A percentile compares a stretch with the other conserved stretches of the same genome.
phyloP scores from a whole-genome alignment of 1,284 basidiomycete genomes.

The Caloboletus inedulis region DNA sequence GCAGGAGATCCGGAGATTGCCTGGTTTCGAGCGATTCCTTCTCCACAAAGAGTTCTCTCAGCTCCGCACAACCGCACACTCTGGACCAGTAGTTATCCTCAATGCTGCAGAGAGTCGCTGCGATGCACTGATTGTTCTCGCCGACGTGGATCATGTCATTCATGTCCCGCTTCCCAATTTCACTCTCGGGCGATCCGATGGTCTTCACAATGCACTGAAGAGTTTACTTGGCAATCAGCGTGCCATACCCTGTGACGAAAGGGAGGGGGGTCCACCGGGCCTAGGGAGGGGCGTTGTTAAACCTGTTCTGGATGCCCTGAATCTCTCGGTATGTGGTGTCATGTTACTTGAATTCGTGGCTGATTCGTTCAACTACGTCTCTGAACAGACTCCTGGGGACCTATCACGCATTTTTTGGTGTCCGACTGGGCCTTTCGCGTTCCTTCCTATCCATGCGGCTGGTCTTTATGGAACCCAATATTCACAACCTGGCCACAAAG shows the following conservation, averaged over 20 bases:
- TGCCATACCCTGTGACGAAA: background rate
- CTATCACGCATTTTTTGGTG: background rate
- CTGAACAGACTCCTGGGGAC: background rate
- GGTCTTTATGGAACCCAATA: background rate
- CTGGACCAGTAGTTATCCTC: slow-evolving; percentile 10
- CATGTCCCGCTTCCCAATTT: background rate
- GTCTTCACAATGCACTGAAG: background rate
- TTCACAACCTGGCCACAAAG: background rate
- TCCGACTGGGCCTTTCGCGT: background rate
- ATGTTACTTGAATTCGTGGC: background rate
- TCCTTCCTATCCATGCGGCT: too few species aligned
- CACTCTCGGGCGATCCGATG: background rate
- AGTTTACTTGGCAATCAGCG: background rate
- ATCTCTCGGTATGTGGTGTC: background rate
- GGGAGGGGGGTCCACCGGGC: background rate
- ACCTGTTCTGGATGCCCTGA: background rate
- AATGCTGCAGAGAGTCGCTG: slow-evolving; percentile 7
- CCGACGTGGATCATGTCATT: background rate
- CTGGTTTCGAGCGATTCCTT: slow-evolving; percentile 12
- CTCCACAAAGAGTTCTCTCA: slow-evolving; percentile 2
- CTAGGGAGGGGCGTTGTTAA: too few species aligned
- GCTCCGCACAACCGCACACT: slow-evolving; percentile 2
- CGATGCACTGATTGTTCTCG: slow-evolving; percentile 7
- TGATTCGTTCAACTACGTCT: background rate
- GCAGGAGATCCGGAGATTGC: slow-evolving; percentile 2